Base-by-base conservation (phyloP, 2,329 filamentous ascomycete genomes). In the Fusarium annulatum region DNA sequence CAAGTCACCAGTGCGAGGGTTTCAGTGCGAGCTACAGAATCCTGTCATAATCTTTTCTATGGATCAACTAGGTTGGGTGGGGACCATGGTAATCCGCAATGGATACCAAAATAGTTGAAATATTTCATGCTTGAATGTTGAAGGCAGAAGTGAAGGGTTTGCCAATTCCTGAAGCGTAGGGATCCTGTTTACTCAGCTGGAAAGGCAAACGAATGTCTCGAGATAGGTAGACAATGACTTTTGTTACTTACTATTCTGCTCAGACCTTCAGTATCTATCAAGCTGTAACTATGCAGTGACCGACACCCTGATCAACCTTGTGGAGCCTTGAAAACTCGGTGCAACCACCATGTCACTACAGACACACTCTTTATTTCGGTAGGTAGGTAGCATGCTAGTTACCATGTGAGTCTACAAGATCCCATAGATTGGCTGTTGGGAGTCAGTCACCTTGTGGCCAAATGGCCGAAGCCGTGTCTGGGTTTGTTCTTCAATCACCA, bases 271-370 rank as follows among this genome's bases (percentile, higher is more conserved):
- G 46, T 23, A 55, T 26, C 62, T 58, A 16, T 70, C 52, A 52
- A 61, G 70, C 30, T 67, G 23, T 48, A n/a, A 21, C 18, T 51
- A 73, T 73, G 49, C 39, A 55, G 53, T 55, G 53, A 73, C 56
- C 53, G 38, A 21, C 39, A 41, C 52, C 49, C 42, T 26, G 60
- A 66, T 64, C 58, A 73, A 63, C 49, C 66, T 68, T 70, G 51
- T 67, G 45, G 49, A 36, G 45, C 45, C 51, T 53, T 52, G 38
- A 28, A 51, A 55, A 39, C 30, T 53, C 41, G 53, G 48, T 51
- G 46, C 26, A n/a, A 34, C 56, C 49, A 49, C 34, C 33, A 61
- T 49, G 41, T 38, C 34, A 53, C 21, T 58, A 28, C 21, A 68
- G 52, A 28, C 30, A 34, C 30, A 34, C 48, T 51, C 48, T 34